Base-by-base conservation (phyloP, 2,329 filamentous ascomycete genomes). In the Apiospora aurea region DNA sequence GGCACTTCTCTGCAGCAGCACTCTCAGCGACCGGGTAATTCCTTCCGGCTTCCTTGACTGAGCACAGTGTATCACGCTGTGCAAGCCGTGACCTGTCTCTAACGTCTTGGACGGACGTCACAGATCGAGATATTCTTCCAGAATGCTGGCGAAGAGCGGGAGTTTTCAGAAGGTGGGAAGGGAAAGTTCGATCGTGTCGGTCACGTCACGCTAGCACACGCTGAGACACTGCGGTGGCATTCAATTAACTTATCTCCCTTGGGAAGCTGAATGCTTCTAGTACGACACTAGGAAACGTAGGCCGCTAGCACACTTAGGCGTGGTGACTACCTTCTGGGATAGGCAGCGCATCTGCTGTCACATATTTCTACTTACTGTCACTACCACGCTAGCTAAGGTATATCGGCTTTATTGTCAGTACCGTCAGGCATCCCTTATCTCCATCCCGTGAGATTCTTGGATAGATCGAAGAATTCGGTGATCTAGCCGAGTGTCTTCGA, bases 221-320 rank as follows among this genome's bases (percentile, higher is more conserved):
- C 29, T 41, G 57, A 64, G 57, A 64, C 57, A 64, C 10, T 64
- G 29, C 13, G 2, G 57, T 64, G 57, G 57, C 10, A n/a, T n/a
- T 10, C 57, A 64, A 64, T 64, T 64, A 64, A 64, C 57, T 41
- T 64, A 64, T 64, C 18, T 41, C 24, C 57, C 34, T n/a, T 21
- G 57, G 57, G 57, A 41, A 64, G 34, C 34, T 64, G 57, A 64
- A 41, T 38, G 29, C 7, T 38, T 64, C 21, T 64, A 64, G 57
- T 64, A 64, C 34, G 34, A 64, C 57, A n/a, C 57, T 64, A 64
- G 11, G 1, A 8, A 7, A 21, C 18, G 18, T 46, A 21, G 34
- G 7, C 34, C 34, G 7, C 34, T 38, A 38, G 34, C 34, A 38
- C 34, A 5, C 34, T 4, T 24, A n/a, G 57, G 10, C 57, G 11